Base-by-base conservation (phyloP, 2,329 filamentous ascomycete species). In the Ustilaginoidea virens region DNA sequence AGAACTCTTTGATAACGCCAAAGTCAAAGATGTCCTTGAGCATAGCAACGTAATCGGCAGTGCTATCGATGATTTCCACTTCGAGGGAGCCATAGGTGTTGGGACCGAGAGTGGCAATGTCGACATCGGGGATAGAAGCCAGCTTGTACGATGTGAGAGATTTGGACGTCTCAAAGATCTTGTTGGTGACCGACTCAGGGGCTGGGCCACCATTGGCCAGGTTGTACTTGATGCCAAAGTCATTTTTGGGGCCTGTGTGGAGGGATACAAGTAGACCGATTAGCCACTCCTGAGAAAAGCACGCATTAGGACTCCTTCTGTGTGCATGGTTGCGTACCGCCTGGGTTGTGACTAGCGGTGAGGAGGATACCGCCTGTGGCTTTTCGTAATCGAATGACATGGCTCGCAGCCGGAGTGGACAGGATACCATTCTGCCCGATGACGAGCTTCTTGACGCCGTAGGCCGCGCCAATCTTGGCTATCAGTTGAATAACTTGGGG, bases 191-290 rank as follows among this genome's bases (percentile, higher is more conserved):
- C 31, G 80, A 78, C 58, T 98, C 90, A 34, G 90, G 90, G 32
- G 90, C 90, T 24, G 90, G 90, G 32, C 86, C 90, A 45, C 90
- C 90, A 50, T 98, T 96, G 54, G 83, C 67, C 34, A 98, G 68
- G 68, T 98, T 98, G 72, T 98, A 98, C 66, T 98, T 98, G 75
- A 98, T 98, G 45, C 90, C 90, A 47, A 98, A 98, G 60, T 98
- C 90, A 53, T 90, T 80, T 44, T 73, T 79, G 37, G 90, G 90
- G 29, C 86, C 83, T 92, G 43, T 3, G 9, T 17, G 31, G 15
- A 7, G 20, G 41, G 31, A 33, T 31, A 29, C 22, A 29, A 32
- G 12, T 9, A 19, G 5, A 15, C 25, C 25, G 19, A 25, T 33
- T 20, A 29, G 27, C 11, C 10, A 11, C 8, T 17, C n/a, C n/a